Evolutionary conservation across 352 stramenopile species (phyloP), one percentile per base, ranked within the genome.

Genomic region (Phytophthora fragariaefolia): DNA sequence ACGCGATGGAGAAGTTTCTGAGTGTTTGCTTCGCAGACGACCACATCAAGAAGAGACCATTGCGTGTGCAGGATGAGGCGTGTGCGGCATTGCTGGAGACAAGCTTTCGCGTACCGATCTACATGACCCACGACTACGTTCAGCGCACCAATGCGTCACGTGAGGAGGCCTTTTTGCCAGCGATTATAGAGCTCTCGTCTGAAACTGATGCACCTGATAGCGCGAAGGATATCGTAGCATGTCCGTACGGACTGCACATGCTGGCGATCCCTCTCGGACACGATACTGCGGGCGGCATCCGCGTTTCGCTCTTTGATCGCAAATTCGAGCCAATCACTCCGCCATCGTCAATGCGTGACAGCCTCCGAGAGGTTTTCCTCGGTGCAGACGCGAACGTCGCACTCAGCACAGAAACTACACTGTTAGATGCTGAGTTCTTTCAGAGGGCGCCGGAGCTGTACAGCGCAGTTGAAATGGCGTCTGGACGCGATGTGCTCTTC

Each of bases 111-210:
- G 79, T 94, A 6, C 84, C 86, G 1, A 50, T 81, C 10, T 79
- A 77, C 53, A 61, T 85, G 15, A 71, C 76, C 1, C 85, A 93
- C 68, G 78, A 92, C 70, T 94, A 89, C 67, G n/a, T 92, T 17
- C 75, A 80, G 28, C 79, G 86, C 22, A 87, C 85, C 6, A 83
- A 85, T 42, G 69, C 71, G 7, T 76, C 75, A 6, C 49, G 71
- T 9, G 23, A 64, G 12, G 38, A 61, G n/a, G 12, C 59, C 9
- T 69, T 81, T 17, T 36, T 85, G 10, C 82, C 81, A 1, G 51
- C 73, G 12, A 66, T 90, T 32, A 28, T 86, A 13, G 61, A 58
- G 6, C 17, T 80, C 4, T 17, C 53, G 36, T 9, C 48, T 30
- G 57, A 57, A 26, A 6, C 45, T 2, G 46, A 61, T 27, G 47